A percentile compares a stretch with the other conserved stretches of the same genome.
Conservation (phyloP, 805 yeast species). For the Metschnikowia colocasiae region DNA sequence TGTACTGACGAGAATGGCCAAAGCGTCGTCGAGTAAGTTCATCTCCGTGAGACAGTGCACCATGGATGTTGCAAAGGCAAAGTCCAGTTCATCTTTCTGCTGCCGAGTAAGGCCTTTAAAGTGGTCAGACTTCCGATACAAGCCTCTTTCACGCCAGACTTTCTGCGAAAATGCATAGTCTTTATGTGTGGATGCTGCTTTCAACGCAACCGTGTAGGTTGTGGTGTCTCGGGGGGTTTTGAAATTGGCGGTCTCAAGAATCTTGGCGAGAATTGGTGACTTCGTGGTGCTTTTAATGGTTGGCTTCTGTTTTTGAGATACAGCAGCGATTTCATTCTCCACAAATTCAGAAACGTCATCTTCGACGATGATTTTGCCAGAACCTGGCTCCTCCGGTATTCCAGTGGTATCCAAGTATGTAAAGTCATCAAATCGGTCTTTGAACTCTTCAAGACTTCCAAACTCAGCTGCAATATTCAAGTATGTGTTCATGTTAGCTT, state of each 20-base stretch:
- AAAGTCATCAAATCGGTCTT: conserved; percentile 28
- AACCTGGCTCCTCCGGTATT: conserved; percentile 16
- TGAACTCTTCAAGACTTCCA: conserved; percentile 34
- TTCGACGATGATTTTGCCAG: conserved; percentile 2
- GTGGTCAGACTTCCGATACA: conserved; percentile 50
- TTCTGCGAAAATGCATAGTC: conserved; percentile 57
- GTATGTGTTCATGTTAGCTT: conserved; percentile 46
- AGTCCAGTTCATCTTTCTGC: conserved; percentile 48
- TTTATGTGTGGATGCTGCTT: conserved; percentile 58
- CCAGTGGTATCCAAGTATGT: conserved; percentile 28
- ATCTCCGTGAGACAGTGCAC: conserved; percentile 53
- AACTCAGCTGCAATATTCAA: conserved; percentile 44
- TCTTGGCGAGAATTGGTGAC: conserved; percentile 21
- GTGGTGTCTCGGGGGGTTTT: conserved; percentile 33
- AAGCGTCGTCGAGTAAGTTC: conserved; percentile 63
- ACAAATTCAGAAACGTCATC: not conserved
- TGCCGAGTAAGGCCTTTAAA: conserved; percentile 43
- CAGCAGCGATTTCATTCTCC: not conserved
- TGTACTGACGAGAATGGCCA: conserved; percentile 63
- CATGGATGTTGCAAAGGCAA: conserved; percentile 71
- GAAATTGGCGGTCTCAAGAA: not conserved
- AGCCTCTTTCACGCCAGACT: conserved; percentile 79
- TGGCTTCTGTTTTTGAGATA: not conserved
- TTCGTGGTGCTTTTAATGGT: conserved; percentile 10
- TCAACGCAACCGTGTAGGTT: conserved; percentile 57